Evolutionary conservation across 1,139 yeast genomes (phyloP), one percentile per base, ranked within the genome.

Genomic region (Maudiozyma humilis): DNA sequence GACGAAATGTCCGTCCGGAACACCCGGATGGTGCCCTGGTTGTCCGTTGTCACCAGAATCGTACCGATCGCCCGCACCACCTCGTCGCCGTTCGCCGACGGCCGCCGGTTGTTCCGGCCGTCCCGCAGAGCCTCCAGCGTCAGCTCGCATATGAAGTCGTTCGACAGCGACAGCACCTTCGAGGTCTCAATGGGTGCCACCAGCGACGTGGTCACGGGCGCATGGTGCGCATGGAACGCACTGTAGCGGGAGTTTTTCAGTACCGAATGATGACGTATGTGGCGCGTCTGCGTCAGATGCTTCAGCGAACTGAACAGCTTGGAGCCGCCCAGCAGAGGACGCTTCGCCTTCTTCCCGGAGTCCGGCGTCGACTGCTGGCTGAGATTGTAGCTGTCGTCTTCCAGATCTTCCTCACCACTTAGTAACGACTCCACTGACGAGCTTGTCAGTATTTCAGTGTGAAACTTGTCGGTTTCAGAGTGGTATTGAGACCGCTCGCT

Each of bases 1-100:
- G 72, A 64, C 0, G 91, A 83, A 43, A 81, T 71, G 62, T 88
- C 96, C 50, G 84, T 84, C 52, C 96, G 71, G 60, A 82, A 85
- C 0, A 88, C 84, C 45, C 93, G 67, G 36, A 88, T 83, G 4
- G 72, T 53, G 0, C 96, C 96, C 34, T 68, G 64, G 49, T 76
- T 78, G 60, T 87, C 96, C 0, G 94, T 80, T 0, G 95, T 80
- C 2, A 88, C 82, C 29, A 88, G 75, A 25, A 68, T 65, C 0
- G 62, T 55, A 7, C 70, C 70, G 42, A 64, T 62, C 8, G 58
- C 57, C 33, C 61, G 59, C 7, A 52, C 47, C 34, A 58, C 48
- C 4, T 32, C 32, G 4, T 33, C 23, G 2, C 19, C 38, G 10
- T 31, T 14, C 19, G 20, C 14, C 10, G 36, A 27, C 7, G n/a